Evolutionary conservation across 2,329 filamentous ascomycete genomes (phyloP).

Genomic region (Alternaria alternata): DNA sequence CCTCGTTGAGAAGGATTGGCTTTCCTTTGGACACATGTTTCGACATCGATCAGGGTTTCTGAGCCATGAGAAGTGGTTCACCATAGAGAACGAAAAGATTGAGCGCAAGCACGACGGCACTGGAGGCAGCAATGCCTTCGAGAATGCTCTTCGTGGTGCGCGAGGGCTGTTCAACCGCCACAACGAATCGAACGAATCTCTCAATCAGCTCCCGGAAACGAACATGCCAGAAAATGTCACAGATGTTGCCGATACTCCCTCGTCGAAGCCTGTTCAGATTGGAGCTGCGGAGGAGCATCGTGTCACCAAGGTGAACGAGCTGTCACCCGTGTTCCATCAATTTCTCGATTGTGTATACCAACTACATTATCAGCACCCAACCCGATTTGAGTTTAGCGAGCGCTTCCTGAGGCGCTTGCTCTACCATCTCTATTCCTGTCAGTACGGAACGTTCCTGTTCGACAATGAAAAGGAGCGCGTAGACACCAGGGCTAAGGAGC

Average conservation of each 20-base stretch:
- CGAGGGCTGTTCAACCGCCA: conserved; percentile 90
- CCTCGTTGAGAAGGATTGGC: conserved; percentile 95
- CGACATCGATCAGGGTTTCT: conserved; percentile 87
- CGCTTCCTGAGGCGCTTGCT: conserved; percentile 87
- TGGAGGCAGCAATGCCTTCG: conserved; percentile 75
- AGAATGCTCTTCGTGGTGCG: conserved; percentile 83
- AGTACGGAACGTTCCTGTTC: conserved; percentile 96
- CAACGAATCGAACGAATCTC: conserved; percentile 69
- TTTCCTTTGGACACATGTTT: conserved; percentile 98
- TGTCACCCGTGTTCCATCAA: conserved; percentile 96
- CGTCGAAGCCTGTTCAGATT: conserved; percentile 46
- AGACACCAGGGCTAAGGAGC: conserved; percentile 72
- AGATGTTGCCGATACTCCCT: conserved; percentile 55
- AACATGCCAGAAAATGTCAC: conserved; percentile 62
- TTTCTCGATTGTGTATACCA: conserved; percentile 96
- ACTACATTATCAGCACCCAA: conserved; percentile 82
- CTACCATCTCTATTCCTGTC: conserved; percentile 94
- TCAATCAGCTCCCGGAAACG: conserved; percentile 60
- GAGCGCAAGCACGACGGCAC: conserved; percentile 54
- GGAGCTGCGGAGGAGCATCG: conserved; percentile 65
- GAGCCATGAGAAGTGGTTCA: conserved; percentile 93
- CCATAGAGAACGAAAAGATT: conserved; percentile 80
- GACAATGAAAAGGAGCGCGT: conserved; percentile 91
- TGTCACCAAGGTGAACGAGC: conserved; percentile 84
- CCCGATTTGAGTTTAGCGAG: conserved; percentile 95